phyloP scores from a whole-genome alignment of 2,329 filamentous ascomycete species.

The Apiospora saccharicola region DNA sequence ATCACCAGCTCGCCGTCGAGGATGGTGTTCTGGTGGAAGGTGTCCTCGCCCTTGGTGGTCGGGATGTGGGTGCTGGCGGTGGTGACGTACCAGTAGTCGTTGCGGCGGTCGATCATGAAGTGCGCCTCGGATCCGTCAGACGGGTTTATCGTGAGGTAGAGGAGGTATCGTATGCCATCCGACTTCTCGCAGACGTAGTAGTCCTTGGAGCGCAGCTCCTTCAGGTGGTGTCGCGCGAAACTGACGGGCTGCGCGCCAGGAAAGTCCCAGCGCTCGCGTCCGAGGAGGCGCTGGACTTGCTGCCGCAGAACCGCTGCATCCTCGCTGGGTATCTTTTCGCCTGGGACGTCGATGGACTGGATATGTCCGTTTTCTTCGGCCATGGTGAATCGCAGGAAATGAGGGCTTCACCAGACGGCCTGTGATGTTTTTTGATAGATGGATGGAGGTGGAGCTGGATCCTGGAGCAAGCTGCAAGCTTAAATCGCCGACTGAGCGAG shows the following conservation, averaged over 20 bases:
- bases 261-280: conserved; percentile 72
- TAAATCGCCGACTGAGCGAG: neutral
- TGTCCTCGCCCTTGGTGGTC: conserved; percentile 65
- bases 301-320: conserved; percentile 69
- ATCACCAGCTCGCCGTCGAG: conserved; percentile 94
- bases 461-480: neutral
- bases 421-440: neutral
- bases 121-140: conserved; percentile 71
- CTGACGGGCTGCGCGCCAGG: conserved; percentile 95
- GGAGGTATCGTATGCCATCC: conserved; percentile 92
- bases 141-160: conserved; percentile 78
- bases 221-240: conserved; percentile 81
- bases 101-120: conserved; percentile 96
- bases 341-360: conserved; percentile 61
- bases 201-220: conserved; percentile 82
- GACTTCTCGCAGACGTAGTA: conserved; percentile 99
- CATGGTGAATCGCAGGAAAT: conserved; percentile 3
- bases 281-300: conserved; percentile 80
- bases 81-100: conserved; percentile 91
- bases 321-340: conserved; percentile 69
- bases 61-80: conserved; percentile 80
- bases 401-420: neutral
- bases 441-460: neutral
- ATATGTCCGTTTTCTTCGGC: neutral
- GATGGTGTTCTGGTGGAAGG: conserved; percentile 81